Conservation (phyloP, 169 alveolate genomes). For the Plasmodium sp. region DNA sequence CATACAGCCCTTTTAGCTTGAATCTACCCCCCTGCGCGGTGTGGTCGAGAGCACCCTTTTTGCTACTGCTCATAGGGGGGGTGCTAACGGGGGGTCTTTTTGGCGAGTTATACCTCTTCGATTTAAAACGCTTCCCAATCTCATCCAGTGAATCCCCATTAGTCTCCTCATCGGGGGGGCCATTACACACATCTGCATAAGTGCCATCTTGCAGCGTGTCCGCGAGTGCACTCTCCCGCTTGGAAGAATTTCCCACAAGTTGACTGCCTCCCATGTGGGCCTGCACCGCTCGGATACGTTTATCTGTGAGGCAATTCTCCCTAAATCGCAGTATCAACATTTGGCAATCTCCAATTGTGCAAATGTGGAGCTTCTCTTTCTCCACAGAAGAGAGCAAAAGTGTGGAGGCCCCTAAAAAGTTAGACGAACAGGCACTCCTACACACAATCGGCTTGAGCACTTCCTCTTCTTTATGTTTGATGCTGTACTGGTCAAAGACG, state of each 20-base stretch:
- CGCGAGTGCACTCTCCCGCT: conserved; percentile 6
- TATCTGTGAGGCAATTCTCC: background rate
- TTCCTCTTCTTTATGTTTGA: conserved; percentile 28
- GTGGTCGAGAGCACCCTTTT: background rate
- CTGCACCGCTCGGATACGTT: conserved; percentile 18
- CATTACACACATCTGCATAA: background rate
- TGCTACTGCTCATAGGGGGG: background rate
- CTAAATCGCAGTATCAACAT: conserved; percentile 48
- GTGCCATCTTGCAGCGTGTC: background rate
- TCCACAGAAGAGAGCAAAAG: conserved; percentile 45
- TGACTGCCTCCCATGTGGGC: background rate
- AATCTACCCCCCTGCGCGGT: background rate
- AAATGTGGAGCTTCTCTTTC: conserved; percentile 46
- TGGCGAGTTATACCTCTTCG: background rate
- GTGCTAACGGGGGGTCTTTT: background rate
- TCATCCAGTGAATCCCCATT: background rate
- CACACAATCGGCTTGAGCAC: conserved; percentile 59
- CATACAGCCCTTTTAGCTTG: conserved; percentile 16
- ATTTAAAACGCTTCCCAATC: background rate
- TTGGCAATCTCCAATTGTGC: conserved; percentile 72
- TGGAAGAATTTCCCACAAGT: background rate
- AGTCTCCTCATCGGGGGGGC: background rate
- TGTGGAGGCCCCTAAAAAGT: conserved; percentile 69
- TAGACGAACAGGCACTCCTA: conserved; percentile 72
- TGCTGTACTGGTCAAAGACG: conserved; percentile 24